Base-by-base conservation (phyloP, 83 land plant genomes). In the Diphasiastrum complanatum region DNA sequence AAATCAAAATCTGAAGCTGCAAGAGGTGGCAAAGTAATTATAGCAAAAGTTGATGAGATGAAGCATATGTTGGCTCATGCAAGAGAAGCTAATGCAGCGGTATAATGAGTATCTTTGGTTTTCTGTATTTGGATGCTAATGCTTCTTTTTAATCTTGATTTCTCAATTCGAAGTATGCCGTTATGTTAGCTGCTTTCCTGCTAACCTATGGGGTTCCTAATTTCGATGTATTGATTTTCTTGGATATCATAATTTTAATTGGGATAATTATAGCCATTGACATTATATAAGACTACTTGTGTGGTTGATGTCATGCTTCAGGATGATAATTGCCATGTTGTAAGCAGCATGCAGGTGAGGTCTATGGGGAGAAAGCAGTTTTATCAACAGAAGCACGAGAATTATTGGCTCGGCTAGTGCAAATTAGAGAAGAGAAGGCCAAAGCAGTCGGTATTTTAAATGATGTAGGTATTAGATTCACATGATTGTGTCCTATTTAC, bases 301-400 rank as follows among this genome's bases (percentile, higher is more conserved):
- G 20, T 28, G 47, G 53, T 38, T 24, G 19, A 26, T 41, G 45
- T 20, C 22, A 22, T 23, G 34, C 12, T 11, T 8, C 10, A 34
- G 29, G 27, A 31, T 33, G 41, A 51, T 6, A 45, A 11, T 31
- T 53, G 34, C 5, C 16, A 30, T 51, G 20, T 43, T 67, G 55
- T 49, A 24, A 27, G 75, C 78, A 91, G 97, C 95, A 82, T 73
- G 76, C 91, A 26, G 95, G 85, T 14, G 95, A 87, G 72, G 85
- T 91, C 0, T 79, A 85, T 75, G 95, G 95, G 16, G 97, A 91
- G 72, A 87, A 65, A 58, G 74, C 87, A 40, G 76, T 91, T 43
- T 68, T 91, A 31, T 81, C 81, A 47, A 91, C 95, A 36, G 97
- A 91, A 74, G 79, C 77, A 25, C 75, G 80, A 57, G 97, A 91